phyloP scores from a whole-genome alignment of 2,329 filamentous ascomycete genomes.

The Chrysosporium keratinophilum region DNA sequence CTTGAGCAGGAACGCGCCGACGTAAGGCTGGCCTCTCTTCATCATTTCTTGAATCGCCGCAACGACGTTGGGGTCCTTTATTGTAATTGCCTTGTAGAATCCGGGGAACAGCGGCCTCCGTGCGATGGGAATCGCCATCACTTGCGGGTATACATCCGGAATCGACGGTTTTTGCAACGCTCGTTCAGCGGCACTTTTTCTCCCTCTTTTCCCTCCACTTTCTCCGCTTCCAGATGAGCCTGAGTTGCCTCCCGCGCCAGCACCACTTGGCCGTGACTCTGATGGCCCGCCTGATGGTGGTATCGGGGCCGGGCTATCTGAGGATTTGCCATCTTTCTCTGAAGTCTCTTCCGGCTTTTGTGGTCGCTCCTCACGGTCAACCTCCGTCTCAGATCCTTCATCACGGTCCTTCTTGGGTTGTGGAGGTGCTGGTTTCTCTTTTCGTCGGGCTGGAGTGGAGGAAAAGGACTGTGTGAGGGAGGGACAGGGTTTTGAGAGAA shows the following conservation, averaged over 20 bases:
- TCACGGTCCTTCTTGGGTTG: slow-evolving; percentile 34
- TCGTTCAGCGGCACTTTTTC: slow-evolving; percentile 57
- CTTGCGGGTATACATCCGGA: slow-evolving; percentile 92
- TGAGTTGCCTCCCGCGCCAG: slow-evolving; percentile 32
- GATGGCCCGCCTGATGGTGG: slow-evolving; percentile 27
- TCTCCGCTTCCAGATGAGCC: slow-evolving; percentile 18
- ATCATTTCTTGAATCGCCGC: slow-evolving; percentile 92
- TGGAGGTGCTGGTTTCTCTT: slow-evolving; percentile 46
- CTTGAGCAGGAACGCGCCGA: slow-evolving; percentile 94
- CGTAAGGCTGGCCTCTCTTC: slow-evolving; percentile 91
- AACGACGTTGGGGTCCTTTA: slow-evolving; percentile 83
- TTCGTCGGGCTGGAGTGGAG: slow-evolving; percentile 41
- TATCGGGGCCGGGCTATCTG: slow-evolving; percentile 39
- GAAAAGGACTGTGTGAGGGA: slow-evolving; percentile 34
- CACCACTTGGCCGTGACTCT: slow-evolving; percentile 41
- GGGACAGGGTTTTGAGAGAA: slow-evolving; percentile 18
- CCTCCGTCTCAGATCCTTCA: slow-evolving; percentile 35
- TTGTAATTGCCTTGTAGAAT: slow-evolving; percentile 98
- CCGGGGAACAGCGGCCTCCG: slow-evolving; percentile 90
- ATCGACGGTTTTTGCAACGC: slow-evolving; percentile 78
- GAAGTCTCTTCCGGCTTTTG: slow-evolving; percentile 26
- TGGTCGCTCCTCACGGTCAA: slow-evolving; percentile 25
- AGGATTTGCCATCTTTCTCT: slow-evolving; percentile 37
- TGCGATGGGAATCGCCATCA: slow-evolving; percentile 92
- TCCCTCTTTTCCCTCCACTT: slow-evolving; percentile 44